These are phyloP conservation scores for Kondoa subrosea DNA, from an alignment of 768 basidiomycete genomes.

Conservation along the genomic window DNA sequence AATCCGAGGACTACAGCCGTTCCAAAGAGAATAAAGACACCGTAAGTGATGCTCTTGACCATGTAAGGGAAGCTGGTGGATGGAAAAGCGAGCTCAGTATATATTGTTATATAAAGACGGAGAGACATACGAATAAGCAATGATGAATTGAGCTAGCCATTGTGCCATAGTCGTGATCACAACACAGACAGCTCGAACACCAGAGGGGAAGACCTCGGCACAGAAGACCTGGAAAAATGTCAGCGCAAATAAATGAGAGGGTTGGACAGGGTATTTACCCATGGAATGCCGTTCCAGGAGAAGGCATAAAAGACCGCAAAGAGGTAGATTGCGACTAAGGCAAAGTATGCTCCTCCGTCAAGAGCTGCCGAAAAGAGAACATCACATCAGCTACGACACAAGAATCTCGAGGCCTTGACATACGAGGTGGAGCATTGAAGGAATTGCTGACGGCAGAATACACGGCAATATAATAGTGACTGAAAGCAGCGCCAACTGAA, in stretches of 20 bases:
- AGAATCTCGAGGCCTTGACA: too few relatives aligned
- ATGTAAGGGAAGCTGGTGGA: conserved; percentile 12
- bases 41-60: conserved; percentile 7
- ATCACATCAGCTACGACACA: too few relatives aligned
- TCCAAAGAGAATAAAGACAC: conserved; percentile 13
- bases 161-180: conserved; percentile 9
- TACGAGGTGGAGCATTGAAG: background rate
- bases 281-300: conserved; percentile 39
- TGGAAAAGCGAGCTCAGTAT: background rate
- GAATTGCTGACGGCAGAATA: conserved; percentile 12
- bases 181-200: conserved; percentile 13
- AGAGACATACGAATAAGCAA: background rate
- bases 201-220: conserved; percentile 29
- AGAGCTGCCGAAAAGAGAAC: too few relatives aligned
- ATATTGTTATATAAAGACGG: background rate
- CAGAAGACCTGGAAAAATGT: too few relatives aligned
- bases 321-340: conserved; percentile 19
- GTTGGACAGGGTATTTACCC: too few relatives aligned
- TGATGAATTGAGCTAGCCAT: conserved; percentile 8
- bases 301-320: conserved; percentile 37
- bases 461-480: conserved; percentile 11
- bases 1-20: conserved; percentile 7
- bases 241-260: too few relatives aligned
- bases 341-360: conserved; percentile 11
- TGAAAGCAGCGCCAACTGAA: conserved; percentile 14